These are phyloP conservation scores for Juncus effusus DNA, from an alignment of 176 grass and related monocot genomes.

Conservation along the genomic window DNA sequence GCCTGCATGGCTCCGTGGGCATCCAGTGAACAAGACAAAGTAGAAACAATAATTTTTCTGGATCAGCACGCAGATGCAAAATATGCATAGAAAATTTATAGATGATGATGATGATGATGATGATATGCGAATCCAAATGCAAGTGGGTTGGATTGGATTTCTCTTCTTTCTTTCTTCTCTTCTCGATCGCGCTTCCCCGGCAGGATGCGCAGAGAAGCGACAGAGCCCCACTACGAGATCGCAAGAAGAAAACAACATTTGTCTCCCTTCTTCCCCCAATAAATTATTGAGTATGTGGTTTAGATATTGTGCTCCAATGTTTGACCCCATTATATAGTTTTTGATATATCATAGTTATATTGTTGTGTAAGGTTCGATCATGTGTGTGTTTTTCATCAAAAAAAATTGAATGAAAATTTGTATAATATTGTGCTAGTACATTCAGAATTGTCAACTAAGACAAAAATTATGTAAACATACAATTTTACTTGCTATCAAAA, in stretches of 20 bases:
- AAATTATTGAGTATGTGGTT: not conserved
- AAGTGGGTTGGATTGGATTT: not conserved
- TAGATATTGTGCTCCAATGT: no score
- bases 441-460: no score
- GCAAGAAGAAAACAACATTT: slow-evolving; percentile 23
- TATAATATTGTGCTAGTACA: no score
- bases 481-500: no score
- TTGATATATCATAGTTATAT: no score
- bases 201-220: slow-evolving; percentile 30
- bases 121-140: slow-evolving; percentile 5
- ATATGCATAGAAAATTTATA: not conserved
- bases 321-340: not conserved
- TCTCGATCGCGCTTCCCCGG: slow-evolving; percentile 27
- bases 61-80: not conserved
- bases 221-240: slow-evolving; percentile 19
- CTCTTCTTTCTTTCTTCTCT: no score
- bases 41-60: slow-evolving; percentile 28
- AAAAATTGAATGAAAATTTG: no score
- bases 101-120: not conserved
- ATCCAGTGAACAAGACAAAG: slow-evolving; percentile 32
- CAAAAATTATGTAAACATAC: no score
- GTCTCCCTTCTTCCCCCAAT: not conserved
- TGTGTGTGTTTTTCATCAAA: no score
- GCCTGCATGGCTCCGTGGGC: slow-evolving; percentile 32
- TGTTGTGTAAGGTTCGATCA: no score